phyloP scores from a whole-genome alignment of 73 alveolate genomes.

The Paramecium caudatum region DNA sequence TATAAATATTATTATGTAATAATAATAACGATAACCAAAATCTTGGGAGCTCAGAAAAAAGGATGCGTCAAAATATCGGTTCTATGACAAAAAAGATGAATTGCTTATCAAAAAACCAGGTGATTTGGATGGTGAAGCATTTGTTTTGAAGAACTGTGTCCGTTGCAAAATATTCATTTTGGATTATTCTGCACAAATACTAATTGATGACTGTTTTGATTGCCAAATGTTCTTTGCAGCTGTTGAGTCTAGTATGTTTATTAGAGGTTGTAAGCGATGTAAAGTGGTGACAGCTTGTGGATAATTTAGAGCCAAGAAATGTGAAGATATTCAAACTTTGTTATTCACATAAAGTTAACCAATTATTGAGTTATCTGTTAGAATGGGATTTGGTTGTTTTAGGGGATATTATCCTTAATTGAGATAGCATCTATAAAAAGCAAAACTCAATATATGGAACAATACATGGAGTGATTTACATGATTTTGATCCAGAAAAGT shows the following conservation, averaged over 20 bases:
- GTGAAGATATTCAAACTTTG: conserved; percentile 79
- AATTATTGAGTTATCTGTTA: conserved; percentile 82
- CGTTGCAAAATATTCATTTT: conserved; percentile 84
- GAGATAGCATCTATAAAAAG: conserved; percentile 78
- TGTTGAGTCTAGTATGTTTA: conserved; percentile 85
- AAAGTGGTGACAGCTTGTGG: conserved; percentile 83
- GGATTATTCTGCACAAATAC: conserved; percentile 85
- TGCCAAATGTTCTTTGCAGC: conserved; percentile 89
- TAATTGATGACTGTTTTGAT: conserved; percentile 88
- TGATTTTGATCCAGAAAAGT: conserved; percentile 79
- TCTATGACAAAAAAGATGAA: conserved; percentile 78
- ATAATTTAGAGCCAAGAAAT: conserved; percentile 86
- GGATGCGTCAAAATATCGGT: conserved; percentile 35
- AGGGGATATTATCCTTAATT: conserved; percentile 84
- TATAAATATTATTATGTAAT: too few species aligned
- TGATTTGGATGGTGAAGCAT: conserved; percentile 86
- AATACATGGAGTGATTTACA: conserved; percentile 88
- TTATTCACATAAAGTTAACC: conserved; percentile 87
- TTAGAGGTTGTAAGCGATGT: conserved; percentile 87
- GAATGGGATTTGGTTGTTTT: conserved; percentile 87
- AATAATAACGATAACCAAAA: too few species aligned
- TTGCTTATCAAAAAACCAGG: conserved; percentile 87
- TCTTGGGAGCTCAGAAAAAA: conserved; percentile 62
- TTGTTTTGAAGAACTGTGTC: conserved; percentile 79
- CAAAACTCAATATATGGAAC: conserved; percentile 79